Percentiles rank a stretch among this genome's conserved stretches.
phyloP scores from a whole-genome alignment of 2,329 filamentous ascomycete species.

The Mariannaea sp. region DNA sequence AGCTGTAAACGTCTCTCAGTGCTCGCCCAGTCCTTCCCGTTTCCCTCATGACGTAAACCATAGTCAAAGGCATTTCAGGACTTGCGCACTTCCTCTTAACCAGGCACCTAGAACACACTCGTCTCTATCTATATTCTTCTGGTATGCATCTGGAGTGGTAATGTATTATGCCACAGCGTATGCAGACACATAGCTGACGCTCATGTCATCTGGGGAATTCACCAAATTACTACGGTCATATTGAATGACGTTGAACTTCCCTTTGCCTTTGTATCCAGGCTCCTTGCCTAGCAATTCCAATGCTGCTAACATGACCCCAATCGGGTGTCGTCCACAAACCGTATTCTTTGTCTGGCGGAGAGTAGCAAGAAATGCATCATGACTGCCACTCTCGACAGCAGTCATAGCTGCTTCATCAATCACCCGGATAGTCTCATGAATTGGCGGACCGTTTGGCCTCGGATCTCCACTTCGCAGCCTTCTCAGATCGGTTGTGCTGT shows the following conservation, averaged over 20 bases:
- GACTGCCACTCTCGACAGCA: constrained; percentile 77
- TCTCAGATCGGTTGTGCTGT: constrained; percentile 46
- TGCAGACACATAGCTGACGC: constrained; percentile 93
- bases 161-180: constrained; percentile 71
- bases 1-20: no score
- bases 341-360: constrained; percentile 81
- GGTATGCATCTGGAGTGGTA: background rate
- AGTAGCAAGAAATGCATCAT: constrained; percentile 71
- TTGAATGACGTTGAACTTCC: constrained; percentile 76
- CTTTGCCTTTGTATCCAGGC: constrained; percentile 43
- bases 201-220: constrained; percentile 70
- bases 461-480: constrained; percentile 43
- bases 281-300: constrained; percentile 66
- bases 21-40: no score
- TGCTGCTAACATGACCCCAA: constrained; percentile 89
- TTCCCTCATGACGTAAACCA: no score
- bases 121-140: background rate
- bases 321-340: constrained; percentile 92
- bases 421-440: constrained; percentile 82
- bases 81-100: background rate
- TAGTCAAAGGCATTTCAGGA: no score
- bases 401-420: constrained; percentile 84
- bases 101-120: background rate
- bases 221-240: constrained; percentile 88
- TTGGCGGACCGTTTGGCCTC: constrained; percentile 52